These are phyloP conservation scores for Penicillium sp. DNA, from an alignment of 2,329 filamentous ascomycete species.

Conservation along the genomic window DNA sequence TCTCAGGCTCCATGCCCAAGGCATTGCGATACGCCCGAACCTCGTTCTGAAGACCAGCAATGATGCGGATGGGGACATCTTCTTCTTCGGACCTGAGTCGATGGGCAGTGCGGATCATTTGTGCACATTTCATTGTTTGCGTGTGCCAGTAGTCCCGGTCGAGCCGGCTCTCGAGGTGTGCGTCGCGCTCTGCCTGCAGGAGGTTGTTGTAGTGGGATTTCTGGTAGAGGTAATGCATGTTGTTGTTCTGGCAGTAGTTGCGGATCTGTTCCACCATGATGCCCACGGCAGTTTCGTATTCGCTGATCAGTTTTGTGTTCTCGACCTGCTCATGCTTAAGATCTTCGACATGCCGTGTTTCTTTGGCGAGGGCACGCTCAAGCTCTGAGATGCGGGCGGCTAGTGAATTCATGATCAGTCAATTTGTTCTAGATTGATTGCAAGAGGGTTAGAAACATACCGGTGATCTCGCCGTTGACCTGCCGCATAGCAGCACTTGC, in stretches of 20 bases:
- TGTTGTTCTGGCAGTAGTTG: constrained; percentile 53
- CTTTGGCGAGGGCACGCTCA: constrained; percentile 50
- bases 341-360: constrained; percentile 46
- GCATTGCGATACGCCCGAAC: constrained; percentile 52
- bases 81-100: constrained; percentile 53
- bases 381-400: constrained; percentile 52
- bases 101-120: constrained; percentile 53
- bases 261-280: constrained; percentile 54
- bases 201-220: constrained; percentile 54
- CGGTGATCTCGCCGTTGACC: constrained; percentile 47
- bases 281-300: constrained; percentile 51
- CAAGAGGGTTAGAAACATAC: constrained; percentile 28
- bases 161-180: constrained; percentile 51
- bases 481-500: constrained; percentile 44
- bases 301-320: constrained; percentile 50
- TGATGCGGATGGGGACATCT: constrained; percentile 45
- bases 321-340: constrained; percentile 51
- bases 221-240: constrained; percentile 50
- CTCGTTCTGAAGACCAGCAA: constrained; percentile 52
- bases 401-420: constrained; percentile 20
- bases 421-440: too few species aligned
- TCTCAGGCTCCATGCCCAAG: constrained; percentile 52
- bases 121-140: constrained; percentile 50
- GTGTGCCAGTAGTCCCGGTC: constrained; percentile 54
- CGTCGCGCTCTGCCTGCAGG: constrained; percentile 53